phyloP scores from a whole-genome alignment of 176 grass and related monocot genomes.

The Hordeum vulgare region MorexV3_pseudomolecules_assembly NC_058520.1:527431602-527432101 shows the following conservation, averaged over 20 bases:
- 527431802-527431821: background rate
- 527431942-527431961: background rate
- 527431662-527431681: background rate
- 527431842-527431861: background rate
- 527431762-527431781: background rate
- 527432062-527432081: conserved; percentile 1
- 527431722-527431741: background rate
- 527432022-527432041: background rate
- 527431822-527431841: background rate
- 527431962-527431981: background rate
- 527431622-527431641: background rate
- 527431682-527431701: background rate
- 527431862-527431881: background rate
- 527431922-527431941: background rate
- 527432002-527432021: background rate
- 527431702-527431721: background rate
- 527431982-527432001: background rate
- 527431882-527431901: background rate
- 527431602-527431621: background rate
- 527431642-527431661: background rate
- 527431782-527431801: background rate
- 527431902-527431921: background rate
- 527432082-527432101: background rate
- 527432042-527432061: background rate
- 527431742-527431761: background rate